Percentiles rank a stretch among this genome's conserved stretches.
phyloP scores from a whole-genome alignment of 768 basidiomycete species.

The Mycena chlorophos region DNA sequence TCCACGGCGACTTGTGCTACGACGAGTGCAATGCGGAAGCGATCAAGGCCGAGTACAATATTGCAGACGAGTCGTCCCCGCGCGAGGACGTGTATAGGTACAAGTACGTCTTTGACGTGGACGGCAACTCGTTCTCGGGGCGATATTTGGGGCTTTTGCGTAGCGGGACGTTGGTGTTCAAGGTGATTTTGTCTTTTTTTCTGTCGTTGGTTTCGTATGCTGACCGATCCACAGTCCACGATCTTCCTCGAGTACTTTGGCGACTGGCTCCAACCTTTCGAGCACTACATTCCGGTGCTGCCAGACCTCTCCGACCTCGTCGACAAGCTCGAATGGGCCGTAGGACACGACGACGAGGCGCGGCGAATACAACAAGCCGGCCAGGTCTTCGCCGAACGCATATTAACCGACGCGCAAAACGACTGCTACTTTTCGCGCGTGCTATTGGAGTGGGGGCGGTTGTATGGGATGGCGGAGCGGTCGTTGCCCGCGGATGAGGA shows the following conservation, averaged over 20 bases:
- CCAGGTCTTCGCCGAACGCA: constrained; percentile 3
- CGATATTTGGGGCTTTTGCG: constrained; percentile 2
- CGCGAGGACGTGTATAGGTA: constrained; percentile 10
- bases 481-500: too few relatives aligned
- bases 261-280: constrained; percentile 5
- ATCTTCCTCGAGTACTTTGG: constrained; percentile 5
- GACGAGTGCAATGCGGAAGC: constrained; percentile 3
- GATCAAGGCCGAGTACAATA: constrained; percentile 4
- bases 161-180: constrained; percentile 14
- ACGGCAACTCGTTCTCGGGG: constrained; percentile 13
- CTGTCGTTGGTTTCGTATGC: not conserved
- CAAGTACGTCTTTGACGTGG: constrained; percentile 11
- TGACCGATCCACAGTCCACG: not conserved
- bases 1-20: constrained; percentile 4
- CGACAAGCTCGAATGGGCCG: constrained; percentile 8
- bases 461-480: not conserved
- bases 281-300: constrained; percentile 4
- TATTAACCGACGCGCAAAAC: constrained; percentile 3
- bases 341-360: constrained; percentile 3
- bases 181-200: not conserved
- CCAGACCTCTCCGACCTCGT: constrained; percentile 7
- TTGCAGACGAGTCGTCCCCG: not conserved
- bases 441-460: constrained; percentile 5
- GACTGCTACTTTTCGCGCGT: constrained; percentile 6
- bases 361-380: constrained; percentile 3